Base-by-base conservation (phyloP, 345 rosid genomes). In the Camelina hispida region DNA sequence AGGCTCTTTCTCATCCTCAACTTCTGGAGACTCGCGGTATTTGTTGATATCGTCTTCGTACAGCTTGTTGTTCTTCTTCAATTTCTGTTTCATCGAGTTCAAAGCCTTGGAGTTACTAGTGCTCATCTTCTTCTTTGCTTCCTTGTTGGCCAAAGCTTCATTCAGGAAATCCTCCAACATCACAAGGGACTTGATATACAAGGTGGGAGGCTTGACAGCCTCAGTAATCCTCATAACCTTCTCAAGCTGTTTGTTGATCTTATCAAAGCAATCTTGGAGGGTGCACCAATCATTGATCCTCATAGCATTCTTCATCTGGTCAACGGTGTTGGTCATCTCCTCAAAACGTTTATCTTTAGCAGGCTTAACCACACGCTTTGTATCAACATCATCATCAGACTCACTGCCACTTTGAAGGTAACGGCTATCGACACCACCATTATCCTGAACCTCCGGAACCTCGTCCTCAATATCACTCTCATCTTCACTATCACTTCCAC, bases 201-300 rank as follows among this genome's bases (percentile, higher is more conserved):
- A 85, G 15, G 28, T 69, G 0, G 97, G 98, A 34, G 83, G 83
- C 84, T 79, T 89, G 3, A 81, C 91, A n/a, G 97, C 81, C 79
- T 95, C 97, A 0, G 87, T 83, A 15, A 90, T 81, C 79, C 97
- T 83, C 96, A 90, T 87, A 17, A 92, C 97, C 73, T 92, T 95
- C 83, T 95, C 97, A 8, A 92, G 91, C 89, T 95, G 99, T 64
- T 95, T 95, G 75, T 95, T 95, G 0, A 92, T 78, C 76, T 95
- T 95, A 60, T 95, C 99, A 54, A 95, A 95, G 69, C 87, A 84
- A 63, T 95, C 99, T 46, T 85, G 92, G 57, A 95, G 76, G 75
- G 87, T 86, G 38, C 92, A 96, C 97, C 99, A 95, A 25, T 95
- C 99, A 73, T 95, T 95, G 69, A 95, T 95, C 83, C 92, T 92